Percentiles rank a stretch among this genome's conserved stretches.
phyloP scores from a whole-genome alignment of 306 rosid genomes.

The Pyrus pyrifolia region DNA sequence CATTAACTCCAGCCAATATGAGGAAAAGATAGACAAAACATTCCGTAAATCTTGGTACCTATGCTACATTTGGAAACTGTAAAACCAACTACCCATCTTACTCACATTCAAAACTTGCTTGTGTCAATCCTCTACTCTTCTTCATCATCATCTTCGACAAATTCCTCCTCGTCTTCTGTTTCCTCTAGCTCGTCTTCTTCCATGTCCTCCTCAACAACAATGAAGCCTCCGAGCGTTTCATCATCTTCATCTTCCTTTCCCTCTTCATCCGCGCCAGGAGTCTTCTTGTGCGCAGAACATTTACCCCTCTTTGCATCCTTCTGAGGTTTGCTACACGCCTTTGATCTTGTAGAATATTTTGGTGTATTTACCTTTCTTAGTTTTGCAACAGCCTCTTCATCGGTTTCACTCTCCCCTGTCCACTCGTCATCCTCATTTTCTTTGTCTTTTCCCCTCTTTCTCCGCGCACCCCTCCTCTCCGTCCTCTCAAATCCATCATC shows the following conservation, averaged over 20 bases:
- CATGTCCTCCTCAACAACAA: constrained; percentile 48
- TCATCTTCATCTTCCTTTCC: constrained; percentile 30
- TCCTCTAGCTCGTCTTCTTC: constrained; percentile 23
- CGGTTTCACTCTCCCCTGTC: constrained; percentile 63
- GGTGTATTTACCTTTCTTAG: constrained; percentile 34
- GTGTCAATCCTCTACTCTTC: constrained; percentile 8
- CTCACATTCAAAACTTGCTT: neutral
- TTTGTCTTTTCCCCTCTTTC: constrained; percentile 39
- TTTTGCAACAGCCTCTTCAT: constrained; percentile 31
- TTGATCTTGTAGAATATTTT: constrained; percentile 58
- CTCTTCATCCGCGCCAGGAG: constrained; percentile 9
- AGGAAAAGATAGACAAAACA: neutral
- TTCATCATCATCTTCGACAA: constrained; percentile 28
- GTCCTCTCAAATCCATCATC: constrained; percentile 33
- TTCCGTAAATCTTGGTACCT: neutral
- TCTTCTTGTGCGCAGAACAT: constrained; percentile 31
- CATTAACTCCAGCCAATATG: neutral
- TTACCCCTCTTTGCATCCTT: constrained; percentile 17
- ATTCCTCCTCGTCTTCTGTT: constrained; percentile 32
- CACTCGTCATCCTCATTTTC: constrained; percentile 53
- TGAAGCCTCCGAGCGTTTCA: constrained; percentile 66
- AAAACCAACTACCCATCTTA: neutral
- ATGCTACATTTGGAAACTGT: neutral
- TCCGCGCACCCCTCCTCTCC: constrained; percentile 14
- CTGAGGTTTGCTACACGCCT: constrained; percentile 12